Evolutionary conservation across 2,329 filamentous ascomycete genomes (phyloP).

Genomic region (Plectosphaerella plurivora): DNA sequence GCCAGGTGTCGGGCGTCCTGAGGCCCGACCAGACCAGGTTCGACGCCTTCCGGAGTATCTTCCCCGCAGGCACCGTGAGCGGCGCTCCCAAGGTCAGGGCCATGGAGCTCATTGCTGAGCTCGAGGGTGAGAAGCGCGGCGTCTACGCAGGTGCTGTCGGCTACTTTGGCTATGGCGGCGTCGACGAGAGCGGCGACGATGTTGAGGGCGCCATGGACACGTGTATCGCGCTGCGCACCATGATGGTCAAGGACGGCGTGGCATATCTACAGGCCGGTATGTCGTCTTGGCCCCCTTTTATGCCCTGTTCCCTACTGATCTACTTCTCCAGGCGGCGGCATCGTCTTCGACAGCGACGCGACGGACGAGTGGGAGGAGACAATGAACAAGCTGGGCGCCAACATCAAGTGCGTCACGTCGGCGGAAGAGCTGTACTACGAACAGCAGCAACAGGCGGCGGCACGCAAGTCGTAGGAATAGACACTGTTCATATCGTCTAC

Average conservation of each 20-base stretch:
- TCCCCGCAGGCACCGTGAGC: slow-evolving; percentile 92
- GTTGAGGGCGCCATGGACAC: slow-evolving; percentile 89
- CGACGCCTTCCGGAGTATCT: slow-evolving; percentile 93
- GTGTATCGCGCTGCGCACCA: slow-evolving; percentile 76
- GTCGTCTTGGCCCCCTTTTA: slow-evolving; percentile 14
- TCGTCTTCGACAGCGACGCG: slow-evolving; percentile 89
- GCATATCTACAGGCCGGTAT: slow-evolving; percentile 81
- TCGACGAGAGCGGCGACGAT: slow-evolving; percentile 58
- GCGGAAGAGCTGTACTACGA: slow-evolving; percentile 65
- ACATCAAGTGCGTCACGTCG: slow-evolving; percentile 80
- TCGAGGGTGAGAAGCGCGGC: slow-evolving; percentile 90
- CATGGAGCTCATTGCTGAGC: slow-evolving; percentile 94
- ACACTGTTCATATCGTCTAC: neutral
- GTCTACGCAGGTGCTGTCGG: slow-evolving; percentile 95
- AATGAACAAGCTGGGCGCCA: slow-evolving; percentile 89
- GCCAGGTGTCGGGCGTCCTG: slow-evolving; percentile 89
- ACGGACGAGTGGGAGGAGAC: slow-evolving; percentile 94
- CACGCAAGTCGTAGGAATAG: slow-evolving; percentile 6
- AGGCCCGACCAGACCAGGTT: slow-evolving; percentile 81
- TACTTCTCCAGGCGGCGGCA: slow-evolving; percentile 62
- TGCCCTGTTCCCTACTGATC: neutral
- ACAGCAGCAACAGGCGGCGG: slow-evolving; percentile 21
- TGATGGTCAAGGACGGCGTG: slow-evolving; percentile 87
- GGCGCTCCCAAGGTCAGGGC: slow-evolving; percentile 94
- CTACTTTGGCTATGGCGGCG: slow-evolving; percentile 85